A percentile compares a stretch with the other conserved stretches of the same genome.
Evolutionary conservation across 148 eudicot genomes (phyloP).

Genomic region (Heliosperma pusillum): DNA sequence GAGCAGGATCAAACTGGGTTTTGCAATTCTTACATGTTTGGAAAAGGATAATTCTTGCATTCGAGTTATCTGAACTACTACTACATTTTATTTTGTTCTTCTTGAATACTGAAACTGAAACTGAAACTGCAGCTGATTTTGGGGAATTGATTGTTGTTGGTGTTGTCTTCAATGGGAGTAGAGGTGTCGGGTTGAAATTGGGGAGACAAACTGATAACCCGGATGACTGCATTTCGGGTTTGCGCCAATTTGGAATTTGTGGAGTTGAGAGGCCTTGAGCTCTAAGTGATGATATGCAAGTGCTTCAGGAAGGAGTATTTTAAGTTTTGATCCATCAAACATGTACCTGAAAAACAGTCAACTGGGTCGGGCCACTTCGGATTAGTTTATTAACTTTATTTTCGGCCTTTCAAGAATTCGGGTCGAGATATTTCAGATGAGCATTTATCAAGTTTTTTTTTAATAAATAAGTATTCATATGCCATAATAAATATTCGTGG

Average conservation of each 20-base stretch:
- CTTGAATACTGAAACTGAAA: neutral
- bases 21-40: conserved; percentile 88
- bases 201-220: neutral
- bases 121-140: conserved; percentile 4
- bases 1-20: conserved; percentile 67
- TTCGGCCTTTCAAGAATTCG: too few relatives aligned
- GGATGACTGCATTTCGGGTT: conserved; percentile 18
- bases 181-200: neutral
- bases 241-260: conserved; percentile 2
- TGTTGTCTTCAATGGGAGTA: conserved; percentile 1
- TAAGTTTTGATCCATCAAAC: neutral
- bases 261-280: neutral
- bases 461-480: too few relatives aligned
- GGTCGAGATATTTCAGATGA: too few relatives aligned
- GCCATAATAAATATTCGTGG: too few relatives aligned
- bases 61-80: conserved; percentile 40
- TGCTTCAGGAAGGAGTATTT: neutral
- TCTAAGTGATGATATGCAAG: neutral
- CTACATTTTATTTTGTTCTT: conserved; percentile 29
- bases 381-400: too few relatives aligned
- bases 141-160: conserved; percentile 9
- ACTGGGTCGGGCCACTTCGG: too few relatives aligned
- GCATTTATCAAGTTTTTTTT: too few relatives aligned
- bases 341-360: too few relatives aligned
- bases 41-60: conserved; percentile 16